Percentiles rank a stretch among this genome's conserved stretches.
Evolutionary conservation across 1,284 basidiomycete genomes (phyloP).

Genomic region (Cerrena zonata): DNA sequence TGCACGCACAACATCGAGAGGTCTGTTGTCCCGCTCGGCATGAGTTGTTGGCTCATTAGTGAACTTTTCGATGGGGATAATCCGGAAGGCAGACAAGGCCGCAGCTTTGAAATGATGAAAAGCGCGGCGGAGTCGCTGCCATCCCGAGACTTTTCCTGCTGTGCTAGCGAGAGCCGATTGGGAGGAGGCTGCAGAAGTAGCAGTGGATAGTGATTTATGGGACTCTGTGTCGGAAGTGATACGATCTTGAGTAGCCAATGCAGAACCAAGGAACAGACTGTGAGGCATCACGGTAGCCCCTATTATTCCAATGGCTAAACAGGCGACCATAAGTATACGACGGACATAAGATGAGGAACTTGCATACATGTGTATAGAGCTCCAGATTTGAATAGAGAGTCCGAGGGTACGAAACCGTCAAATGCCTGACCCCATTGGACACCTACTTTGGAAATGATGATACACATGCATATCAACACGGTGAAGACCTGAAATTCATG

Average conservation of each 20-base stretch:
- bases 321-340: constrained; percentile 21
- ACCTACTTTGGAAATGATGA: constrained; percentile 71
- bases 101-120: neutral
- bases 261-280: constrained; percentile 83
- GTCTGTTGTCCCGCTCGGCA: constrained; percentile 52
- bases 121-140: neutral
- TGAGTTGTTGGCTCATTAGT: constrained; percentile 21
- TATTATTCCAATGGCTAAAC: constrained; percentile 71
- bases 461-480: constrained; percentile 77
- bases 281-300: constrained; percentile 90
- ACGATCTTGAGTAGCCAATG: constrained; percentile 78
- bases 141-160: neutral
- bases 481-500: constrained; percentile 57
- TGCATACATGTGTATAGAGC: constrained; percentile 74
- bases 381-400: constrained; percentile 52
- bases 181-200: neutral
- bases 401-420: constrained; percentile 79
- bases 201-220: neutral
- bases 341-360: constrained; percentile 13
- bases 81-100: constrained; percentile 14
- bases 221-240: constrained; percentile 24
- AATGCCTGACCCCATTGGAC: constrained; percentile 80
- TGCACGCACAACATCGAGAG: constrained; percentile 61
- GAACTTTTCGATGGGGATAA: constrained; percentile 16
- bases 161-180: neutral